Base-by-base conservation (phyloP, 1,139 yeast genomes). In the Debaryomycetaceae sp. region DNA sequence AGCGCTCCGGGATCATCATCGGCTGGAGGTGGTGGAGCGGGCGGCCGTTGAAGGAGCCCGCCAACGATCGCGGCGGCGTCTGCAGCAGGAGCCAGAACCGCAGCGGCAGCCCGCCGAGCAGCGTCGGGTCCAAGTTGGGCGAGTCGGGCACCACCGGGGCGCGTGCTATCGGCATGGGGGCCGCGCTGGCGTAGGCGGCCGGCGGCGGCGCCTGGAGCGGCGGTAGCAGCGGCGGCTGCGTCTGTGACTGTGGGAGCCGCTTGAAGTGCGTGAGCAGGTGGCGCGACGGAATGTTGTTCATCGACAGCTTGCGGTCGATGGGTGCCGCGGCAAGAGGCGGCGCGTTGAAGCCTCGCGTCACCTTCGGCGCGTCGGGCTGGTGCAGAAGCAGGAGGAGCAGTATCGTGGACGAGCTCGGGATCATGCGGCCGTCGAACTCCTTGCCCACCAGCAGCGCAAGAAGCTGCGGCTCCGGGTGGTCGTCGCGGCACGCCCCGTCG, bases 101-200 rank as follows among this genome's bases (percentile, higher is more conserved):
- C 4, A 78, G 71, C 1, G 81, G 81, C 3, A 78, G 71, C 1
- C 75, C 76, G 3, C 72, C 71, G 13, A 74, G 33, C 3, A 78
- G 72, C 1, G 70, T 61, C 2, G 81, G 79, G 34, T 61, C 68
- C 35, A 74, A 51, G 37, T 58, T 61, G 1, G 80, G 80, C 2
- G 77, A 71, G 36, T 70, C 77, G 0, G 80, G 78, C 3, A 55
- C 52, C 7, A 28, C 28, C 3, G 48, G 34, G 11, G 17, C 16
- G 14, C 34, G 32, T 23, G 30, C 34, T 21, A 58, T 51, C 4
- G 69, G 67, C 15, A 58, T 57, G 34, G 52, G 47, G 37, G 51
- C 60, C 8, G 51, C 28, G 2, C 51, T 43, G 9, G 56, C 39
- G 35, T 43, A 48, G 28, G 7, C 11, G 11, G 13, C 6, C 11